These are phyloP conservation scores for Globisporangium nagaii DNA, from an alignment of 352 stramenopile species.

Conservation along the genomic window DNA sequence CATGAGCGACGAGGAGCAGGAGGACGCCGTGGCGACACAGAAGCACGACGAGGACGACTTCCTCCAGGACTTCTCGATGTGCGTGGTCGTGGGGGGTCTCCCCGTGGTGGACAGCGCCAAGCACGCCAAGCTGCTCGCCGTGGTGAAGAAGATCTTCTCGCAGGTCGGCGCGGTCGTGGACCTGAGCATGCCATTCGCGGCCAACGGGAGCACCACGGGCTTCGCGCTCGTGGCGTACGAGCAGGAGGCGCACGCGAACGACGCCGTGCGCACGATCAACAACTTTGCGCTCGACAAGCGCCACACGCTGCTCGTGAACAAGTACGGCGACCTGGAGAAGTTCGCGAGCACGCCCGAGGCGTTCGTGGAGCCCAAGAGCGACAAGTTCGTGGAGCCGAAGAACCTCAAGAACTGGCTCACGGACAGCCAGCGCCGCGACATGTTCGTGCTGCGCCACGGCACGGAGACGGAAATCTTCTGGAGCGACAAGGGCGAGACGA, in stretches of 20 bases:
- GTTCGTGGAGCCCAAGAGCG: slow-evolving; percentile 79
- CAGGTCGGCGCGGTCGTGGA: slow-evolving; percentile 73
- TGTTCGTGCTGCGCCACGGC: slow-evolving; percentile 93
- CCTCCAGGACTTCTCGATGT: slow-evolving; percentile 74
- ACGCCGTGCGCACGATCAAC: slow-evolving; percentile 81
- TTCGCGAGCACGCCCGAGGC: slow-evolving; percentile 55
- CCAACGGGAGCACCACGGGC: slow-evolving; percentile 52
- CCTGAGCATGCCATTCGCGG: slow-evolving; percentile 74
- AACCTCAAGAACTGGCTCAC: slow-evolving; percentile 93
- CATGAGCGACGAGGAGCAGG: slow-evolving; percentile 72
- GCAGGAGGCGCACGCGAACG: slow-evolving; percentile 59
- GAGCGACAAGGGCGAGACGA: slow-evolving; percentile 86
- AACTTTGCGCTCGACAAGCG: slow-evolving; percentile 95
- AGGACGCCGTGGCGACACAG: slow-evolving; percentile 54
- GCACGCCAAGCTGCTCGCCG: slow-evolving; percentile 77
- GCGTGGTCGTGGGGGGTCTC: slow-evolving; percentile 75
- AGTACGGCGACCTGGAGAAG: slow-evolving; percentile 87
- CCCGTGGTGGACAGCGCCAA: slow-evolving; percentile 71
- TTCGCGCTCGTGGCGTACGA: slow-evolving; percentile 85
- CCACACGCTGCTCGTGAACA: slow-evolving; percentile 93
- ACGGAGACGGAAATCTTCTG: slow-evolving; percentile 97
- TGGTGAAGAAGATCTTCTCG: slow-evolving; percentile 86
- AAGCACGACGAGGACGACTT: slow-evolving; percentile 76
- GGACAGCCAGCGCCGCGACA: slow-evolving; percentile 89
- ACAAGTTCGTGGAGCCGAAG: slow-evolving; percentile 88